Base-by-base conservation (phyloP, 2,329 filamentous ascomycete genomes). In the Cordyceps fumosorosea region DNA sequence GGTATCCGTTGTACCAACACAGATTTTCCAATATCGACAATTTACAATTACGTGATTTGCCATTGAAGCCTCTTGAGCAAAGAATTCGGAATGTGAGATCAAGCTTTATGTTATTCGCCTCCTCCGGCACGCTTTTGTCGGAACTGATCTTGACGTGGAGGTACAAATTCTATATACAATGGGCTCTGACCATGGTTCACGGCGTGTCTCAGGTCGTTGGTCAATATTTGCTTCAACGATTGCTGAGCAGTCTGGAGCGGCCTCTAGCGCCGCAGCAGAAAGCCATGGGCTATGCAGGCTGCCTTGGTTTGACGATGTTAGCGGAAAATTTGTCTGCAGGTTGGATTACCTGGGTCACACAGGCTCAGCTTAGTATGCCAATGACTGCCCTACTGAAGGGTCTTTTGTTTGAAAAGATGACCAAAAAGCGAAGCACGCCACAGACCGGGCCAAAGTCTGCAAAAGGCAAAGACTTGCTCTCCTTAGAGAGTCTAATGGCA, bases 201-300 rank as follows among this genome's bases (percentile, higher is more conserved):
- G 42, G 59, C 2, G 8, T 45, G 16, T 62, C 59, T 3, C 47
- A 62, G 24, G 47, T 64, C 29, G 29, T 18, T 6, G 34, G 59
- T 20, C 47, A 55, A 14, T 58, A 62, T 50, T n/a, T 56, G 10
- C 59, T 64, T 10, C 48, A 58, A 22, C 26, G 48, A 3, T 24
- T 64, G 22, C 55, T 64, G 5, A 14, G 44, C 11, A 54, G 50
- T 29, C 32, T 63, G 11, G 62, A 63, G 44, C 42, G 4, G 2
- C 26, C 52, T 14, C 12, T 22, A 5, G 18, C 72, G 14, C 78
- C 76, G 11, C 88, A 85, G 85, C 88, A 86, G 85, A 74, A 82
- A 55, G 79, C 80, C 1, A 67, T 89, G 4, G 67, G 84, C 3
- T 67, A 77, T 24, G 78, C 80, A 0, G 83, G 88, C 68, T 80